Base-by-base conservation (phyloP, 108 stramenopile genomes). In the Nitzschia sp. region DNA sequence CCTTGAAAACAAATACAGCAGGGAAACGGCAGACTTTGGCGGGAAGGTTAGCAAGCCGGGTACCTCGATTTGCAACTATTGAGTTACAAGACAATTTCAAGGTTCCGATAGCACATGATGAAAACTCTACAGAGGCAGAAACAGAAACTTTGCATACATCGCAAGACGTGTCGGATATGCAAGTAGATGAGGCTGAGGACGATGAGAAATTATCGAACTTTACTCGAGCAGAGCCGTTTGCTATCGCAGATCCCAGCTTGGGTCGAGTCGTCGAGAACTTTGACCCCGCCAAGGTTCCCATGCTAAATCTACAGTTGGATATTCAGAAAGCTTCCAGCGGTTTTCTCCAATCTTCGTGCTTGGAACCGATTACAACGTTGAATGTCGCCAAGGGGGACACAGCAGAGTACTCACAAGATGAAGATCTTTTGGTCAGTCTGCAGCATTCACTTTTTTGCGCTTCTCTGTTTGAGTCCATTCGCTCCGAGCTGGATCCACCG, bases 391-490 rank as follows among this genome's bases (percentile, higher is more conserved):
- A 54, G 46, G 68, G 54, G 3, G 55, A 64, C 26, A 59, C 44
- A n/a, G 62, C 31, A 1, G 60, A 32, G 21, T 62, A 71, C 22
- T 25, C 60, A 1, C 21, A 62, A 41, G 92, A 94, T 60, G 89
- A 90, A 63, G 71, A 76, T 3, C 72, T 91, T 15, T 76, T 94
- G 47, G 78, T 85, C 57, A 73, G 87, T 27, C 78, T 94, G 52
- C 92, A 94, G 53, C 92, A 94, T 72, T 94, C 92, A 13, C 59
- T 94, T 32, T 90, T 90, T 61, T 94, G 92, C 66, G 89, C 92
- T n/a, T 84, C 84, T 36, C 79, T 94, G 11, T 94, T 94, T 62
- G 92, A 94, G 59, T 86, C 87, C 5, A 91, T 94, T 68, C 80
- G 89, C 55, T 62, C 69, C 21, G 92, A 94, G 52, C 69, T 84